Base-by-base conservation (phyloP, 2,329 filamentous ascomycete genomes). In the Sordariomycetes sp. region DNA sequence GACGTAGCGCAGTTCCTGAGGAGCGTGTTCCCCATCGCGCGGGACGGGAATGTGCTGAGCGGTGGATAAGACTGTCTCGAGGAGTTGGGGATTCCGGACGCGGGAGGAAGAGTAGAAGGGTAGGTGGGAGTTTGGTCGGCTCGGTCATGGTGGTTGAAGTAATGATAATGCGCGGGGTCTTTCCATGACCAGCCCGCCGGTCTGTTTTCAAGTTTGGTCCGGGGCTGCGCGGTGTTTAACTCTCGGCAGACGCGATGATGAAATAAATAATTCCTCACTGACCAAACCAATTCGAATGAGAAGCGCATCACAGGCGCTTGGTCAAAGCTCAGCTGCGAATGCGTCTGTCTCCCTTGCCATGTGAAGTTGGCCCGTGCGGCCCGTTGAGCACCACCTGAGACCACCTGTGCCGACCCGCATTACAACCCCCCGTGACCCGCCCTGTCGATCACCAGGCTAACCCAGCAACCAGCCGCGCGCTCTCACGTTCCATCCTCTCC, bases 1-100 rank as follows among this genome's bases (percentile, higher is more conserved):
- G 75, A 78, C 59, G 69, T 68, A 0, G 65, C 69, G 8, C 61
- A 60, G 2, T 76, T 75, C 59, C 56, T 76, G 22, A 61, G 59
- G 10, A 51, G 16, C 12, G 56, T 37, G 16, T 54, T 58, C 16
- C 10, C 10, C 12, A 22, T 54, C 18, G 46, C n/a, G 20, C 46
- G 46, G 46, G 46, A 50, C 7, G 46, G 46, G 46, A 3, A 12
- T 3, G n/a, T 20, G 20, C 46, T 50, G 46, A n/a, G 37, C 18
- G 46, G 43, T 4, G 20, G 46, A 11, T 50, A n/a, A 50, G 3
- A 22, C 10, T 43, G 53, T 40, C 53, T 37, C 10, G 52, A n/a
- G n/a, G n/a, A 34, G 52, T 34, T 35, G 52, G 28, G 20, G 28
- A 22, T 28, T 55, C 4, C 16, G 40, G 40, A n/a, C 40, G 16